Conservation (phyloP, 345 rosid genomes). For the Clarkia xantiana region DNA sequence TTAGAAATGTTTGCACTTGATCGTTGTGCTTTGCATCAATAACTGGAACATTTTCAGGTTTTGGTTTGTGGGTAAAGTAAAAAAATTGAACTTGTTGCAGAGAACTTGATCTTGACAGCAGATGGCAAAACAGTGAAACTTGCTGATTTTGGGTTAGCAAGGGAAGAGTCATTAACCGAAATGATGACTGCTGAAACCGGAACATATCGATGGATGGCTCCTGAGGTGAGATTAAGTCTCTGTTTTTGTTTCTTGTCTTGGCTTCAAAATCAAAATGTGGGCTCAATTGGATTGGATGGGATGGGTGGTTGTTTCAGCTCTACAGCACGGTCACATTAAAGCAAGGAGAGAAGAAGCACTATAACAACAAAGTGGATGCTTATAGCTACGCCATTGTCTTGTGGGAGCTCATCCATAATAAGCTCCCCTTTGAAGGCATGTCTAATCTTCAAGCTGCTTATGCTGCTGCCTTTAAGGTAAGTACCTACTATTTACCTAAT, state of each 20-base stretch:
- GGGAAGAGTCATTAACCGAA: slow-evolving; percentile 95
- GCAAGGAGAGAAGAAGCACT: slow-evolving; percentile 96
- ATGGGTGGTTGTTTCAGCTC: no score
- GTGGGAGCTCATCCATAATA: slow-evolving; percentile 94
- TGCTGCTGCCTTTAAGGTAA: slow-evolving; percentile 98
- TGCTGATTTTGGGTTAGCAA: slow-evolving; percentile 95
- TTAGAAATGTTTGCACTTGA: no score
- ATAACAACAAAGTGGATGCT: slow-evolving; percentile 88
- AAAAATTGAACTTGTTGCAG: slow-evolving; percentile 20
- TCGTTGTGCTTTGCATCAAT: no score
- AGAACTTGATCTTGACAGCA: slow-evolving; percentile 78
- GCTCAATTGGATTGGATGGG: slow-evolving; percentile 2
- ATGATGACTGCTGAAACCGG: slow-evolving; percentile 99
- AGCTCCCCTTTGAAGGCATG: slow-evolving; percentile 99
- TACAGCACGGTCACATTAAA: slow-evolving; percentile 93
- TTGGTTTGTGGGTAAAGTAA: not conserved
- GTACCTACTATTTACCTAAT: not conserved
- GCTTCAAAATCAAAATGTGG: slow-evolving; percentile 2
- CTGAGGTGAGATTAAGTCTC: slow-evolving; percentile 64
- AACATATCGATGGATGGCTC: slow-evolving; percentile 99
- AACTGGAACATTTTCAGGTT: no score
- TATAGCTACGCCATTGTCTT: slow-evolving; percentile 96
- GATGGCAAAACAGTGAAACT: slow-evolving; percentile 84
- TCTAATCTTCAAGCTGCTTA: slow-evolving; percentile 98
- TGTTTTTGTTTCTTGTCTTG: not conserved